Conservation (phyloP, 2,329 filamentous ascomycete species). For the Exserohilum rostratum region DNA sequence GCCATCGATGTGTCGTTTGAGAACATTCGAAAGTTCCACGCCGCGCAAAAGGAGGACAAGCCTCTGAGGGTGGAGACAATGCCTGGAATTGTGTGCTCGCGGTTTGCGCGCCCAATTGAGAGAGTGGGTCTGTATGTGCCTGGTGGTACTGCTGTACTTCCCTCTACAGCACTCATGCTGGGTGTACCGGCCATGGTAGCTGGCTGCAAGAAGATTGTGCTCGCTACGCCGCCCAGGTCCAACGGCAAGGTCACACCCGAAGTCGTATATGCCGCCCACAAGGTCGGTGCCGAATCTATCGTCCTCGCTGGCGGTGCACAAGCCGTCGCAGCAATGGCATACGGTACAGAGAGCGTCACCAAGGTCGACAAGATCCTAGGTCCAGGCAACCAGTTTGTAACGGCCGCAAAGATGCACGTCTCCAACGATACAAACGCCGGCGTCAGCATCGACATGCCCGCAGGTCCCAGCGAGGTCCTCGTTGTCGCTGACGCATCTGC, state of each 20-base stretch:
- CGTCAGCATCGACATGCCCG: slow-evolving; percentile 97
- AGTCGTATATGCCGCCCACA: slow-evolving; percentile 97
- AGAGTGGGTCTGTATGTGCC: slow-evolving; percentile 96
- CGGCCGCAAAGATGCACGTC: slow-evolving; percentile 97
- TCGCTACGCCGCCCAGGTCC: slow-evolving; percentile 86
- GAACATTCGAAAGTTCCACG: slow-evolving; percentile 93
- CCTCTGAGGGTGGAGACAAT: slow-evolving; percentile 91
- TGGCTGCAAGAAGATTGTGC: slow-evolving; percentile 91
- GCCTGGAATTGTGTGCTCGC: slow-evolving; percentile 93
- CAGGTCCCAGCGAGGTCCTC: slow-evolving; percentile 94
- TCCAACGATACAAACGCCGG: slow-evolving; percentile 96
- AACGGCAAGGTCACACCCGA: slow-evolving; percentile 94
- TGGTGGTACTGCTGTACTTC: slow-evolving; percentile 94
- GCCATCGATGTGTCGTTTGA: slow-evolving; percentile 95
- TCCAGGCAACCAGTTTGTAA: slow-evolving; percentile 97
- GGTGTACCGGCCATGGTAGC: slow-evolving; percentile 98
- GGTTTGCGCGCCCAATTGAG: slow-evolving; percentile 91
- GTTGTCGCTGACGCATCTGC: slow-evolving; percentile 88
- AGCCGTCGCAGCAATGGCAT: slow-evolving; percentile 94
- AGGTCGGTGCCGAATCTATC: slow-evolving; percentile 93
- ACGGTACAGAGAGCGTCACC: slow-evolving; percentile 89
- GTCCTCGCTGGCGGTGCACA: slow-evolving; percentile 95
- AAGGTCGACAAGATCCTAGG: slow-evolving; percentile 99
- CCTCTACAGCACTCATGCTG: slow-evolving; percentile 96
- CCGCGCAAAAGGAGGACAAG: slow-evolving; percentile 84